phyloP scores from a whole-genome alignment of 352 stramenopile genomes.

The Phytophthora aleatoria region DNA sequence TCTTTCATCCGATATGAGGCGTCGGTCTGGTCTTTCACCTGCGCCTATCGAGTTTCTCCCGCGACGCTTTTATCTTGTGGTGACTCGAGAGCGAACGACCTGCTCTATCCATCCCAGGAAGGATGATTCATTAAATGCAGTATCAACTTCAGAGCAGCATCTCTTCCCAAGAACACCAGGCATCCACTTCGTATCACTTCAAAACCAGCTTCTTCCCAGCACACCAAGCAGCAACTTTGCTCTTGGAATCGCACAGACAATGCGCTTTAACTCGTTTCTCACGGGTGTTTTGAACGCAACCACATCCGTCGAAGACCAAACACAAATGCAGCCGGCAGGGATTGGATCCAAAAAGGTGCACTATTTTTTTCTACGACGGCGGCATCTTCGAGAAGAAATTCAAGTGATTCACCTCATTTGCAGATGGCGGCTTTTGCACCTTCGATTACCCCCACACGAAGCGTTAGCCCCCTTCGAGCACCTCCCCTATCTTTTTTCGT shows the following conservation, averaged over 20 bases:
- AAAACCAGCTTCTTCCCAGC: constrained; percentile 33
- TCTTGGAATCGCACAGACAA: constrained; percentile 47
- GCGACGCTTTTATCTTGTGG: constrained; percentile 55
- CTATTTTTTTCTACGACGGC: constrained; percentile 60
- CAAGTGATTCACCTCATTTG: constrained; percentile 59
- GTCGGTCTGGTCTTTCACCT: constrained; percentile 36
- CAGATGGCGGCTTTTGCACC: constrained; percentile 61
- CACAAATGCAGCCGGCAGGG: neutral
- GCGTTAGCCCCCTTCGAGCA: constrained; percentile 65
- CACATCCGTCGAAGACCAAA: neutral
- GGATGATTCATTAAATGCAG: neutral
- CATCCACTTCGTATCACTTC: constrained; percentile 50
- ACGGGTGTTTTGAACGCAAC: constrained; percentile 25
- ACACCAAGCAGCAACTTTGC: constrained; percentile 14
- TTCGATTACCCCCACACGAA: constrained; percentile 48
- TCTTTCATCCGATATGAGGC: constrained; percentile 47
- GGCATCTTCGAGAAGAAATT: constrained; percentile 42
- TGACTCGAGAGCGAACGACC: constrained; percentile 43
- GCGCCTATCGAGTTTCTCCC: constrained; percentile 66
- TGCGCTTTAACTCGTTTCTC: constrained; percentile 63
- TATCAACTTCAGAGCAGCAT: constrained; percentile 5
- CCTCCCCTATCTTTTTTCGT: constrained; percentile 44
- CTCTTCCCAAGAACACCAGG: constrained; percentile 45
- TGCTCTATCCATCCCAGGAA: constrained; percentile 15
- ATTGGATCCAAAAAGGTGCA: constrained; percentile 22